Evolutionary conservation across 1,284 basidiomycete species (phyloP), one percentile per base, ranked within the genome.

Genomic region (Trichosporon asahii): DNA sequence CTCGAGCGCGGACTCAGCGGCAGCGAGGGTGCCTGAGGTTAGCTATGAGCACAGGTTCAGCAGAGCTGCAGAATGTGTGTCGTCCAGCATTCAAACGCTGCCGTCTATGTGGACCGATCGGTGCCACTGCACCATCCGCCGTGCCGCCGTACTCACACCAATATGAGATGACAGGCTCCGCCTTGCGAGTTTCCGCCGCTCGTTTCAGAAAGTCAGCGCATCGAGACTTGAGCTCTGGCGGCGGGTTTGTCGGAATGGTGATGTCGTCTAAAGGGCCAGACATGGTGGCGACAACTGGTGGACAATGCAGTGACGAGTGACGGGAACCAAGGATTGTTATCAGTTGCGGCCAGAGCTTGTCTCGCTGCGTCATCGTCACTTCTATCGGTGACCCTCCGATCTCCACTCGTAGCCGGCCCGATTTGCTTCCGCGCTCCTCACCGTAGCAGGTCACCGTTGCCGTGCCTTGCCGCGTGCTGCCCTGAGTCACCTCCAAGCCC

Each of bases 131-230:
- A 27, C 9, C 11, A 12, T 37, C 14, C 21, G 6, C 12, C 12
- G 15, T 18, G n/a, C 31, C 29, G n/a, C n/a, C 6, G 31, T 9
- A 85, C 91, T 76, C 84, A 93, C 95, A 95, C 95, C 95, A 98
- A 82, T 98, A 98, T 1, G 93, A 87, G 74, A 98, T 89, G 66
- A 95, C 86, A 2, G 93, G 91, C 76, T 98, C 94, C 70, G 90
- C 89, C 15, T 85, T 85, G 66, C 87, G 88, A 72, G 97, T 87
- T 81, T 98, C 96, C 66, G 92, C 89, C 0, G 95, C 92, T 65
- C 95, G 88, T 79, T 94, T 93, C n/a, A 98, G 86, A 80, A 89
- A 95, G 2, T 94, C 90, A 8, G 88, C 82, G 70, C 79, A 80
- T 31, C 92, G 86, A 21, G 88, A 73, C 73, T 86, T 87, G 70